Evolutionary conservation across 352 stramenopile genomes (phyloP), one percentile per base, ranked within the genome.

Genomic region (Saprolegnia parasitica): DNA sequence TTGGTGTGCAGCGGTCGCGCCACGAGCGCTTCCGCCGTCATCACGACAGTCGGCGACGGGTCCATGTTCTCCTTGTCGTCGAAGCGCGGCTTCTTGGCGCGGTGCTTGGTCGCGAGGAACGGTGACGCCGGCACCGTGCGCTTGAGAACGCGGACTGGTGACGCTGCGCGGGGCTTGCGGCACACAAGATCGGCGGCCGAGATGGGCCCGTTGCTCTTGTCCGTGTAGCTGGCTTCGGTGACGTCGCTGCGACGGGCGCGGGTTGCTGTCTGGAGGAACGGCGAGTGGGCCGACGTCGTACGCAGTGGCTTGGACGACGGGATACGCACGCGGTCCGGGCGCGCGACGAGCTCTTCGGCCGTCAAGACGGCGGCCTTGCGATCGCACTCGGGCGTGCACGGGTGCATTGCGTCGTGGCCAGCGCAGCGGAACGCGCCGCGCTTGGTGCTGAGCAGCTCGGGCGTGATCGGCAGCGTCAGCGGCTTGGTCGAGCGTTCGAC

Each of bases 21-120:
- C 11, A 60, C 52, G 13, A 60, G 52, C 24, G 52, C 52, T 24
- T 60, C 47, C n/a, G 47, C 47, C n/a, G 60, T 29, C 16, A 52
- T 18, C 35, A 39, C 16, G 50, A 23, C 21, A n/a, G 16, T 2
- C 9, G 42, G 61, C 20, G 16, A n/a, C 8, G 62, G 45, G 18
- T 60, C 20, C 6, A 55, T 23, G 32, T 68, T 68, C 39, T 68
- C 62, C 20, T 68, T 68, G 47, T 68, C 62, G 24, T 37, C 15
- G 35, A n/a, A 15, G 23, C n/a, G 35, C 15, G 32, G 45, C 39
- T 24, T 66, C 46, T 66, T 66, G 40, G 42, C 62, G 11, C 62
- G 62, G 6, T 50, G 46, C 15, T 49, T 47, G 8, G 62, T 68
- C 29, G 9, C 39, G 5, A 68, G 47, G 24, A 49, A 57, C 5